phyloP scores from a whole-genome alignment of 1,139 yeast genomes.

The Hansenula sp. region DNA sequence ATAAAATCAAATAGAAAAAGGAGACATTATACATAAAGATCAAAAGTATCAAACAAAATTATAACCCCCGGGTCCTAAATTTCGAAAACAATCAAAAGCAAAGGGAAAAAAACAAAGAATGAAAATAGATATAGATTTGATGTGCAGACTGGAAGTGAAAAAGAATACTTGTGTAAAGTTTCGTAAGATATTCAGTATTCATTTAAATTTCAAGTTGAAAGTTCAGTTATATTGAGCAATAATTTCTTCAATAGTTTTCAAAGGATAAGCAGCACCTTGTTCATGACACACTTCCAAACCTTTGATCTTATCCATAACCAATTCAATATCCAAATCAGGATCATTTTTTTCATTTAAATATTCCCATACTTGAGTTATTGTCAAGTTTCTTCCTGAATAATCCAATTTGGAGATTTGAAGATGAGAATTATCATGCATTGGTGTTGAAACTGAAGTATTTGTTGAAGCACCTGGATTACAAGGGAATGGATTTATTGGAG shows the following conservation, averaged over 20 bases:
- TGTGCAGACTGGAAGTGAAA: too few relatives aligned
- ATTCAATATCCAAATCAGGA: constrained; percentile 49
- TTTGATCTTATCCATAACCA: constrained; percentile 53
- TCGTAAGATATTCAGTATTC: too few relatives aligned
- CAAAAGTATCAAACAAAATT: too few relatives aligned
- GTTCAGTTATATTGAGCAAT: constrained; percentile 5
- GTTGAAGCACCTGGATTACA: neutral
- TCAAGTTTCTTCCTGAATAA: constrained; percentile 41
- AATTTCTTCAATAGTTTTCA: constrained; percentile 41
- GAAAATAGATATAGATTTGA: too few relatives aligned
- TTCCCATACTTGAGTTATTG: constrained; percentile 83
- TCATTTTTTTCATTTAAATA: constrained; percentile 52
- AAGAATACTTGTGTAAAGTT: too few relatives aligned
- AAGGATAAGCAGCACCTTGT: constrained; percentile 74
- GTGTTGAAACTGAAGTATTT: constrained; percentile 4
- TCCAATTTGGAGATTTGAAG: neutral
- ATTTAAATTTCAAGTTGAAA: too few relatives aligned
- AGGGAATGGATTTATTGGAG: neutral
- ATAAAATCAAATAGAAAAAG: too few relatives aligned
- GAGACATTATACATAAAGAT: too few relatives aligned
- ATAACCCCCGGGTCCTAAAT: too few relatives aligned
- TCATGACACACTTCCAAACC: constrained; percentile 80
- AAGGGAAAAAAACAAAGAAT: too few relatives aligned
- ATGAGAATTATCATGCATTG: constrained; percentile 4
- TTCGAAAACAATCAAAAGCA: too few relatives aligned